A percentile compares a stretch with the other conserved stretches of the same genome.
Conservation (phyloP, 2,329 filamentous ascomycete species). For the Diaporthe capsici region DNA sequence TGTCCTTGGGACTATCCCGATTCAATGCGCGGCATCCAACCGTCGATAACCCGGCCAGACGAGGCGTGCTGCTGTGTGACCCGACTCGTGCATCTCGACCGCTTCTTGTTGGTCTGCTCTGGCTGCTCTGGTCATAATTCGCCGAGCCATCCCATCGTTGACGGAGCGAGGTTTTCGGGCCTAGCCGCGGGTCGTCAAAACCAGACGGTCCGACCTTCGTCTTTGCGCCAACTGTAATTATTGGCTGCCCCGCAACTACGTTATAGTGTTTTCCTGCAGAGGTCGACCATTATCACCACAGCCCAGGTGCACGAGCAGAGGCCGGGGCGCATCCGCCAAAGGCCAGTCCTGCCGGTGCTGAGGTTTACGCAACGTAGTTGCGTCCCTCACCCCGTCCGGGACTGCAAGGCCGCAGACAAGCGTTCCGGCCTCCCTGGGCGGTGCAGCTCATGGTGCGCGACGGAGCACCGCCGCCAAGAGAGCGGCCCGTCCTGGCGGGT, state of each 20-base stretch:
- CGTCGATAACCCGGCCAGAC: background rate
- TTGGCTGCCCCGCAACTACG: background rate
- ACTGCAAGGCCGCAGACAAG: background rate
- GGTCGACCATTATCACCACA: background rate
- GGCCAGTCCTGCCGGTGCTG: background rate
- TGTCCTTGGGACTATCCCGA: background rate
- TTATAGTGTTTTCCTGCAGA: background rate
- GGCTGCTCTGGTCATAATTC: background rate
- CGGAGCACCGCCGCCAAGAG: background rate
- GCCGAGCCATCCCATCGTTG: conserved; percentile 12
- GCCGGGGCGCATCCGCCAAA: background rate
- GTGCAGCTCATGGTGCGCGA: background rate
- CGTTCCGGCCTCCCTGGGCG: background rate
- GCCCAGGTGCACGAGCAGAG: background rate
- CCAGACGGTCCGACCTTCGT: conserved; percentile 8
- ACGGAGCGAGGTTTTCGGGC: background rate
- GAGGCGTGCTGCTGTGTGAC: conserved; percentile 1
- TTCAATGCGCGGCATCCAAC: background rate
- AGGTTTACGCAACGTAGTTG: background rate
- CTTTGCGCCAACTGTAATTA: background rate
- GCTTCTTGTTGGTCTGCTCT: background rate
- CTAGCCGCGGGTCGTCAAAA: conserved; percentile 9
- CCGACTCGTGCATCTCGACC: conserved; percentile 8
- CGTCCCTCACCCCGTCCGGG: background rate
- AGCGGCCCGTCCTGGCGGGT: background rate